These are phyloP conservation scores for Vitis labrusca DNA, from an alignment of 164 flowering plant species.

Conservation along the genomic window DNA sequence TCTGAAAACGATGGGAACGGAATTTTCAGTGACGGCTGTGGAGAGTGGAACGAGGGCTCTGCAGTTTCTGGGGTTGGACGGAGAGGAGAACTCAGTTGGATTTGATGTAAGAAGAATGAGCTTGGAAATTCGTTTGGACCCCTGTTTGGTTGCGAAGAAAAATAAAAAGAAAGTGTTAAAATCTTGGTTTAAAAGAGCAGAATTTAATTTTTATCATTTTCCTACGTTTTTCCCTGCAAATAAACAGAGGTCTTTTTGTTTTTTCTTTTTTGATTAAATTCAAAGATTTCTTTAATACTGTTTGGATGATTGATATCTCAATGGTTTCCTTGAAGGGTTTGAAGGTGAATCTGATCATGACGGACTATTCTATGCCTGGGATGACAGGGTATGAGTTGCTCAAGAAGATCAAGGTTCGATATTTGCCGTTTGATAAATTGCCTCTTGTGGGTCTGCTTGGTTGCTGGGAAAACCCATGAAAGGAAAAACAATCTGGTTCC, in stretches of 20 bases:
- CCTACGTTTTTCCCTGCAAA: neutral
- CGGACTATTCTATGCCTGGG: constrained; percentile 79
- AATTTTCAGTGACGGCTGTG: constrained; percentile 56
- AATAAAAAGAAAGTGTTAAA: neutral
- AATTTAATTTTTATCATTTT: neutral
- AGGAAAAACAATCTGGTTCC: neutral
- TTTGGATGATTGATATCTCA: neutral
- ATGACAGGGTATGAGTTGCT: constrained; percentile 77
- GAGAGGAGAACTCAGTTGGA: constrained; percentile 38
- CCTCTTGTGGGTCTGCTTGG: neutral
- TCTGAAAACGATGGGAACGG: no score
- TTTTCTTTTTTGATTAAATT: neutral
- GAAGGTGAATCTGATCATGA: constrained; percentile 67
- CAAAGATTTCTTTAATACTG: neutral
- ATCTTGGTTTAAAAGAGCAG: neutral
- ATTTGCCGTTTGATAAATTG: neutral
- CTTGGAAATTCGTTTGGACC: neutral
- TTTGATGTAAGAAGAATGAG: constrained; percentile 33
- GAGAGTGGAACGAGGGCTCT: constrained; percentile 72
- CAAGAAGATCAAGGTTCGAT: constrained; percentile 58
- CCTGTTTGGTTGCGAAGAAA: constrained; percentile 12
- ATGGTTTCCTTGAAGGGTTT: constrained; percentile 28
- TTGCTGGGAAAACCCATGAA: neutral
- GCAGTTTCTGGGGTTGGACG: constrained; percentile 66
- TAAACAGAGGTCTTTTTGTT: neutral